Conservation (phyloP, 441 rosid species). For the Flueggea neowawraea region DNA sequence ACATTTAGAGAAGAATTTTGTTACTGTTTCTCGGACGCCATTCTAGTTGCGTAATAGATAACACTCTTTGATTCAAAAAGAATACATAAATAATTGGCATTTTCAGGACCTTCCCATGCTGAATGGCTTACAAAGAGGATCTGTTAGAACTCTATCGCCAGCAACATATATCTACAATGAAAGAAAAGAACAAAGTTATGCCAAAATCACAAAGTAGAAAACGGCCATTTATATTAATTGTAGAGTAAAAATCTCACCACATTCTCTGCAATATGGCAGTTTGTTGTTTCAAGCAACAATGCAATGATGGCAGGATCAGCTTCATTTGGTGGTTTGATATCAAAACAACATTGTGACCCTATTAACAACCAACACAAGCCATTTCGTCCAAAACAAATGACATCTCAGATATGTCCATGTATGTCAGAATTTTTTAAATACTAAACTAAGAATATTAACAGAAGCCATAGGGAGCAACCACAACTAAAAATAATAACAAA, state of each 20-base stretch:
- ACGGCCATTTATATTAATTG: neutral
- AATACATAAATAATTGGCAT: neutral
- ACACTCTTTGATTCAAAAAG: too few relatives aligned
- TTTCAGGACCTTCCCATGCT: constrained; percentile 88
- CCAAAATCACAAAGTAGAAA: constrained; percentile 4
- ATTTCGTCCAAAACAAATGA: constrained; percentile 3
- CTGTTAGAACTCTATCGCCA: constrained; percentile 95
- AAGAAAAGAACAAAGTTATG: neutral
- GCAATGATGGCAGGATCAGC: constrained; percentile 98
- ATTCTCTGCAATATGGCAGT: constrained; percentile 64
- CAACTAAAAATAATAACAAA: neutral
- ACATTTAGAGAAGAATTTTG: neutral
- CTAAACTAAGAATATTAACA: neutral
- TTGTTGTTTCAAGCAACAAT: constrained; percentile 75
- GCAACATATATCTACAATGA: constrained; percentile 78
- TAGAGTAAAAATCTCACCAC: constrained; percentile 38
- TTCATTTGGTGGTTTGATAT: constrained; percentile 98
- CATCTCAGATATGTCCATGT: neutral
- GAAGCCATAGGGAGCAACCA: neutral
- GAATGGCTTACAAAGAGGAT: constrained; percentile 98
- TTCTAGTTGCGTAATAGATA: too few relatives aligned
- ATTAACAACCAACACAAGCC: constrained; percentile 26
- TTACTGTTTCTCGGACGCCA: neutral
- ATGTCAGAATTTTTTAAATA: neutral
- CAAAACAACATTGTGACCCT: constrained; percentile 89